Percentiles rank a stretch among this genome's conserved stretches.
Evolutionary conservation across 192 early-diverging fungal genomes (phyloP).

Genomic region (Linnemannia exigua): DNA sequence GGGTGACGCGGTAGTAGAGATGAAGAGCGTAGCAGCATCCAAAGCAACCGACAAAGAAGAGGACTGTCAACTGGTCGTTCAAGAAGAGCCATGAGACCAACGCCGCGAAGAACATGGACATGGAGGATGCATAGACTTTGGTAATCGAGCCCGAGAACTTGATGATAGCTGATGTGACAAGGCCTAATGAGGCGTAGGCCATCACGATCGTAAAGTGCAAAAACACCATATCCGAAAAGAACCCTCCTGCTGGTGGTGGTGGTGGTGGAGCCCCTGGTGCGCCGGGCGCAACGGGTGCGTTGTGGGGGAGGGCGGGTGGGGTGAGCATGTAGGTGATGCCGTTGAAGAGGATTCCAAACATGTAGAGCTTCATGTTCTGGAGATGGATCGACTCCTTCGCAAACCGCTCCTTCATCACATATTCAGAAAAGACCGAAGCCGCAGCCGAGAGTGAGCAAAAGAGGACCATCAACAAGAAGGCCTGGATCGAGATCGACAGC

Average conservation of each 20-base stretch:
- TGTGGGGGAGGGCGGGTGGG: neutral
- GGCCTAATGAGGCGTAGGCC: conserved; percentile 44
- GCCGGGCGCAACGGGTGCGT: neutral
- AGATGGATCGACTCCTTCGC: conserved; percentile 54
- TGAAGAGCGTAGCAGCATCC: conserved; percentile 53
- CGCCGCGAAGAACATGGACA: conserved; percentile 59
- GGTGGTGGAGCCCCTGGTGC: neutral
- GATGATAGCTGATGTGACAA: conserved; percentile 58
- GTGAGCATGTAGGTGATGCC: conserved; percentile 46
- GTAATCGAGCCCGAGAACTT: conserved; percentile 59
- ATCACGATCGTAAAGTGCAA: conserved; percentile 52
- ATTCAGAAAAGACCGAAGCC: conserved; percentile 58
- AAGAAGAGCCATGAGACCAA: conserved; percentile 47
- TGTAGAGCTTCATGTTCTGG: conserved; percentile 59
- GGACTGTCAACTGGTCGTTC: conserved; percentile 38
- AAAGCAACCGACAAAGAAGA: conserved; percentile 57
- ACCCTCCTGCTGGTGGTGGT: conserved; percentile 1
- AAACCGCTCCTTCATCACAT: conserved; percentile 59
- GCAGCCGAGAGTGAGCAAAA: conserved; percentile 51
- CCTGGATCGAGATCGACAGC: conserved; percentile 37
- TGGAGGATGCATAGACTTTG: conserved; percentile 54
- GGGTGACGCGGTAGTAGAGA: conserved; percentile 45
- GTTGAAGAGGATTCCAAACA: conserved; percentile 59
- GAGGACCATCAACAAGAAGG: conserved; percentile 51
- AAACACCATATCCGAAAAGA: conserved; percentile 42